Conservation (phyloP, 345 rosid genomes). For the Syzygium aqueum region DNA sequence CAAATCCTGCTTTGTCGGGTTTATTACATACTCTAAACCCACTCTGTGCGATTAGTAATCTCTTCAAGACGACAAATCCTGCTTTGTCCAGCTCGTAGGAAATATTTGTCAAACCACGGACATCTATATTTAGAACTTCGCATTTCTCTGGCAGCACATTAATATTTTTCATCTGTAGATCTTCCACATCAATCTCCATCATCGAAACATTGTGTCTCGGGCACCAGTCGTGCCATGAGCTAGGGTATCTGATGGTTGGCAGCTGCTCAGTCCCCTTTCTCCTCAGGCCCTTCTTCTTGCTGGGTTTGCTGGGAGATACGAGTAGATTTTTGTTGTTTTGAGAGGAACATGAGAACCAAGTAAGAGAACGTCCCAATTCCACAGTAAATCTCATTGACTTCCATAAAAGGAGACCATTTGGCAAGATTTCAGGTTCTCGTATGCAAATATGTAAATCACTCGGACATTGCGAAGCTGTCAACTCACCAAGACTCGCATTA, state of each 20-base stretch:
- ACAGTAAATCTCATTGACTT: no score
- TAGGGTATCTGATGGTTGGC: accelerated
- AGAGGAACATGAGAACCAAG: accelerated
- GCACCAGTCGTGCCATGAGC: accelerated
- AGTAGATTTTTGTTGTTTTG: accelerated
- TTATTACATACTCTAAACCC: not conserved
- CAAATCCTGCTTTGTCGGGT: not conserved
- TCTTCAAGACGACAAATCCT: accelerated
- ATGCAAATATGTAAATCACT: accelerated
- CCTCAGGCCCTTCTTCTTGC: not conserved
- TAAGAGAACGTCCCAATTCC: accelerated
- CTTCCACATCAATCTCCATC: not conserved
- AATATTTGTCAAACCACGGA: accelerated
- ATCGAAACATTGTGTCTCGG: accelerated
- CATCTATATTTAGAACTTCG: accelerated
- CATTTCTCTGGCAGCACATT: not conserved
- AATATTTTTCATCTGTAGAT: not conserved
- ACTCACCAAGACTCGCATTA: not conserved
- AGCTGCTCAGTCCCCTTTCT: not conserved
- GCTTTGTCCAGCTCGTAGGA: not conserved
- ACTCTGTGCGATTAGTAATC: accelerated
- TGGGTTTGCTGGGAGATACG: accelerated
- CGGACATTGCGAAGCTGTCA: accelerated
- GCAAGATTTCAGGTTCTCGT: not conserved
- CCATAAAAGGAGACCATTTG: not conserved